Conservation (phyloP, 768 basidiomycete species). For the Boletus tylopilopsis region DNA sequence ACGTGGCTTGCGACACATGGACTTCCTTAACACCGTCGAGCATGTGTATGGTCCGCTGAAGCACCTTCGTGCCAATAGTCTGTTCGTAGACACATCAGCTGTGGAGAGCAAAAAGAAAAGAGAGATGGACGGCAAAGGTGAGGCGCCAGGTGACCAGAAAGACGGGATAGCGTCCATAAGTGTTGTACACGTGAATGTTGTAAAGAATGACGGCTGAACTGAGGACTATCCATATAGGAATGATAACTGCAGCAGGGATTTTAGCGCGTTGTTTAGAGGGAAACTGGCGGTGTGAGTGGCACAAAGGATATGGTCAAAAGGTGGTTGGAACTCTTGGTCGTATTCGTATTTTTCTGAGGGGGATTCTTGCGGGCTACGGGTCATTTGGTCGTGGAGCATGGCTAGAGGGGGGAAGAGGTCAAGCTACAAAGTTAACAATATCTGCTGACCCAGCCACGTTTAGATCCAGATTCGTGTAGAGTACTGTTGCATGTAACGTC, state of each 20-base stretch:
- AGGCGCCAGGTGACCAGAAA: constrained; percentile 90
- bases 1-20: constrained; percentile 74
- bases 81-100: constrained; percentile 21
- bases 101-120: background rate
- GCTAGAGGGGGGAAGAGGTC: constrained; percentile 1
- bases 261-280: constrained; percentile 46
- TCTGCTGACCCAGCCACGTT: too few species aligned
- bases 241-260: constrained; percentile 65
- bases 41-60: constrained; percentile 77
- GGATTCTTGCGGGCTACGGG: background rate
- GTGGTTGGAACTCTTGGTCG: constrained; percentile 5
- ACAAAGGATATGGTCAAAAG: constrained; percentile 4
- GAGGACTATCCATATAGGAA: constrained; percentile 91
- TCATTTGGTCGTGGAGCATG: constrained; percentile 30
- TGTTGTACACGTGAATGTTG: constrained; percentile 89
- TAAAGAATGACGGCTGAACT: constrained; percentile 91
- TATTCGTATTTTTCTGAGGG: constrained; percentile 20
- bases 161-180: constrained; percentile 78
- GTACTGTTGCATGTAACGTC: too few species aligned
- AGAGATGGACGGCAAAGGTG: constrained; percentile 53
- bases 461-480: too few species aligned
- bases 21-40: constrained; percentile 79
- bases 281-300: constrained; percentile 57
- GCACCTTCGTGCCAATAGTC: constrained; percentile 81
- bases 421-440: too few species aligned